Evolutionary conservation across 192 early-diverging fungal species (phyloP).

Genomic region (Podila clonocystis): DNA sequence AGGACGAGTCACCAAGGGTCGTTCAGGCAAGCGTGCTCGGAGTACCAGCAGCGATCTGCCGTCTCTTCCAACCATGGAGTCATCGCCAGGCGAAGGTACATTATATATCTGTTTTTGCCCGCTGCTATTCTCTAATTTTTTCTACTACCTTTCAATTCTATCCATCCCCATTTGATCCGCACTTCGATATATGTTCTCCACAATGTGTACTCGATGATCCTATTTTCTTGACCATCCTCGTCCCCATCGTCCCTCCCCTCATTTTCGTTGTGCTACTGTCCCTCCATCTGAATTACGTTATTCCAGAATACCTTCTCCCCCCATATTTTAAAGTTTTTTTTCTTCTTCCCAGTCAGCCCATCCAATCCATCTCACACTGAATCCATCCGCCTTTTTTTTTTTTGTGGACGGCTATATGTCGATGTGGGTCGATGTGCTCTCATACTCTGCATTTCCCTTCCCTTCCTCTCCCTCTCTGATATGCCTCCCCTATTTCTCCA

Average conservation of each 20-base stretch:
- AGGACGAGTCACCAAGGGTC: slow-evolving; percentile 28
- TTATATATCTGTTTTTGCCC: background rate
- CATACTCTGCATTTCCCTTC: background rate
- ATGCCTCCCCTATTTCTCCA: background rate
- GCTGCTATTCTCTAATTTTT: background rate
- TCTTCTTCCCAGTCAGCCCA: background rate
- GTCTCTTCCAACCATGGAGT: background rate
- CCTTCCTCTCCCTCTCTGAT: background rate
- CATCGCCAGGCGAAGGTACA: slow-evolving; percentile 31
- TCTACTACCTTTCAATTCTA: background rate
- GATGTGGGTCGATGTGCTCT: no score
- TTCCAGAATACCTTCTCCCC: background rate
- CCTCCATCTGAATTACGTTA: background rate
- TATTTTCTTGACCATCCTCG: no score
- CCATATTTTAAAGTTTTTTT: background rate
- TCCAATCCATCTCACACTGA: background rate
- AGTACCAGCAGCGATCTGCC: slow-evolving; percentile 39
- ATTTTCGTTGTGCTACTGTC: no score
- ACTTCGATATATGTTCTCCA: no score
- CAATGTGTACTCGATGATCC: no score
- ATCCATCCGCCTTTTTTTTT: no score
- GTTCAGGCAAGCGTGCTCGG: slow-evolving; percentile 22
- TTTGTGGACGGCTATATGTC: no score
- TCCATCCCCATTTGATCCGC: background rate
- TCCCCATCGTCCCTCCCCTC: no score